Percentiles rank a stretch among this genome's conserved stretches.
Conservation (phyloP, 352 stramenopile species). For the Globisporangium abappressorium region DNA sequence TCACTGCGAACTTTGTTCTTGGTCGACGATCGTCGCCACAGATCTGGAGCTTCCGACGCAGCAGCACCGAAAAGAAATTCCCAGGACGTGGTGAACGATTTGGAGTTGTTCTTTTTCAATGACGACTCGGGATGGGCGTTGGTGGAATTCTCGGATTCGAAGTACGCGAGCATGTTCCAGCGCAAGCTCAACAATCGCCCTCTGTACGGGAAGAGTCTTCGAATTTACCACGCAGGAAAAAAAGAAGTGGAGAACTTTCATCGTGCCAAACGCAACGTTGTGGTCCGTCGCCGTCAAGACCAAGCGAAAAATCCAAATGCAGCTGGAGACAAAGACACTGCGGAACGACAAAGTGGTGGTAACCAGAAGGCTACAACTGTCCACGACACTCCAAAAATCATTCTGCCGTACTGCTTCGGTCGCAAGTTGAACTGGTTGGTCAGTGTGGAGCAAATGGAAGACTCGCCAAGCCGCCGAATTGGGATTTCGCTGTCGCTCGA, state of each 20-base stretch:
- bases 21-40: conserved; percentile 15
- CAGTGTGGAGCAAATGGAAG: conserved; percentile 44
- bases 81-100: conserved; percentile 31
- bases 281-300: conserved; percentile 21
- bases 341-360: conserved; percentile 16
- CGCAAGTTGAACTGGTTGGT: conserved; percentile 78
- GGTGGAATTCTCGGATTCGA: conserved; percentile 55
- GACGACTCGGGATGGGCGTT: conserved; percentile 71
- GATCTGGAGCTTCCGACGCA: conserved; percentile 8
- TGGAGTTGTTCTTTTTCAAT: conserved; percentile 75
- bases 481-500: conserved; percentile 67
- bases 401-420: conserved; percentile 53
- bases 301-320: conserved; percentile 11
- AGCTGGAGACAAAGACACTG: conserved; percentile 19
- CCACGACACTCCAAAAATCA: conserved; percentile 13
- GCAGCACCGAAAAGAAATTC: not conserved
- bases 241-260: conserved; percentile 68
- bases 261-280: conserved; percentile 46
- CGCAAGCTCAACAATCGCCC: conserved; percentile 60
- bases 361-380: not conserved
- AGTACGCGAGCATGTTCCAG: conserved; percentile 43
- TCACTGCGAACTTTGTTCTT: conserved; percentile 49
- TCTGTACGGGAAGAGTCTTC: conserved; percentile 44
- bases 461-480: conserved; percentile 53
- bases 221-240: conserved; percentile 48